phyloP scores from a whole-genome alignment of 2,329 filamentous ascomycete species.

The Alternaria triticina region DNA sequence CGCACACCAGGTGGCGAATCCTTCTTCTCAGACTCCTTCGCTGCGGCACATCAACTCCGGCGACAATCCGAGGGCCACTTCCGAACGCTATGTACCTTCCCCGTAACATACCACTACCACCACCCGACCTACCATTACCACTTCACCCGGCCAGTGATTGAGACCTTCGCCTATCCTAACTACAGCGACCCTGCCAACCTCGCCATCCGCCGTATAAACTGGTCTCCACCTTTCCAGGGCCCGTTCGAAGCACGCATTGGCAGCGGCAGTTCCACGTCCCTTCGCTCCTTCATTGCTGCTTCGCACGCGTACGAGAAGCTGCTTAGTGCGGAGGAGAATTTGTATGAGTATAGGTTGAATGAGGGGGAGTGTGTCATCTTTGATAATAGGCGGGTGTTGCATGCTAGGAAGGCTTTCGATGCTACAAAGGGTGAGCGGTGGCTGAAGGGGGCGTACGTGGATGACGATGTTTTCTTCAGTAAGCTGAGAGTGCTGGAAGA shows the following conservation, averaged over 20 bases:
- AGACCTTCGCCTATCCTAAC: slow-evolving; percentile 41
- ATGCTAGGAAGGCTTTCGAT: slow-evolving; percentile 81
- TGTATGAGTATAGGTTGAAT: slow-evolving; percentile 75
- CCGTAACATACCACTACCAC: slow-evolving; percentile 71
- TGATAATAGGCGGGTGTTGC: slow-evolving; percentile 83
- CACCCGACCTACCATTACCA: slow-evolving; percentile 68
- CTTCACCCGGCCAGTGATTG: slow-evolving; percentile 63
- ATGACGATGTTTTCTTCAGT: slow-evolving; percentile 66
- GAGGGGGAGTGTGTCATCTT: slow-evolving; percentile 94
- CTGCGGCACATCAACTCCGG: slow-evolving; percentile 59
- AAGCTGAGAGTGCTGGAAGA: slow-evolving; percentile 53
- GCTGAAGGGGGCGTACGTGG: slow-evolving; percentile 85
- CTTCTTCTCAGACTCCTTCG: slow-evolving; percentile 79
- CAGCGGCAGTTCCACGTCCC: slow-evolving; percentile 30
- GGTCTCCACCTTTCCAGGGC: slow-evolving; percentile 82
- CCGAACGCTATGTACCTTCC: slow-evolving; percentile 51
- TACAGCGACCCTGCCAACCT: slow-evolving; percentile 39
- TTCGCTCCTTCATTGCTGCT: slow-evolving; percentile 48
- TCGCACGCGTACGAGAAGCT: slow-evolving; percentile 63
- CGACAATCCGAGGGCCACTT: slow-evolving; percentile 35
- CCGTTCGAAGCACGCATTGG: slow-evolving; percentile 52
- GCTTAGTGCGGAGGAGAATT: slow-evolving; percentile 63
- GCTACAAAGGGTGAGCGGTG: slow-evolving; percentile 71
- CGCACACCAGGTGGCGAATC: slow-evolving; percentile 81
- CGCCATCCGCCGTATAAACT: slow-evolving; percentile 61